Percentiles rank a stretch among this genome's conserved stretches.
Evolutionary conservation across 164 flowering plant genomes (phyloP).

Genomic region (Vitis cinerea): DNA sequence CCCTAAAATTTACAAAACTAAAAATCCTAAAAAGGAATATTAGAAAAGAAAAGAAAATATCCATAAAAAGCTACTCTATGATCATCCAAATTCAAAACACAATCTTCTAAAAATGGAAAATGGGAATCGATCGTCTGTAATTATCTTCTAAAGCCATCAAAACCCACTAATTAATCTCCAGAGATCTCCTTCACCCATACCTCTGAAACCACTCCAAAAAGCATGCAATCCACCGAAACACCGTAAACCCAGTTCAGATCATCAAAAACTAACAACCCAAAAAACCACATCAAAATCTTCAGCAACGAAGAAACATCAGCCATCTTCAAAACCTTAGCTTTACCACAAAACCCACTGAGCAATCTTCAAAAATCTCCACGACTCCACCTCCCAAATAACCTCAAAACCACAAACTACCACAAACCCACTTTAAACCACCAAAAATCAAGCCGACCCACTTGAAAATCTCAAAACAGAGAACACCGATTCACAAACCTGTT

Average conservation of each 20-base stretch:
- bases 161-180: neutral
- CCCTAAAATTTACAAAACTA: no score
- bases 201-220: neutral
- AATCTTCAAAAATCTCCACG: no score
- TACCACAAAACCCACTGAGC: no score
- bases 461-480: neutral
- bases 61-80: no score
- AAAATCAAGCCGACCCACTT: neutral
- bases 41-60: no score
- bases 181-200: neutral
- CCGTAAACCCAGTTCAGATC: slow-evolving; percentile 3
- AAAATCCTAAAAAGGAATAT: no score
- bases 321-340: no score
- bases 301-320: no score
- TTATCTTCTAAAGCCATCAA: neutral
- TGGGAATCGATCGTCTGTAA: no score
- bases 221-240: neutral
- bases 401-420: neutral
- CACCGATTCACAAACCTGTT: slow-evolving; percentile 12
- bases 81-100: no score
- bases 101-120: no score
- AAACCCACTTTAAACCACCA: slow-evolving; percentile 2
- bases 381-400: neutral
- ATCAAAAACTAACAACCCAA: neutral
- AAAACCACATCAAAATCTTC: neutral